phyloP scores from a whole-genome alignment of 345 rosid species.

The Brassica nigra region DNA sequence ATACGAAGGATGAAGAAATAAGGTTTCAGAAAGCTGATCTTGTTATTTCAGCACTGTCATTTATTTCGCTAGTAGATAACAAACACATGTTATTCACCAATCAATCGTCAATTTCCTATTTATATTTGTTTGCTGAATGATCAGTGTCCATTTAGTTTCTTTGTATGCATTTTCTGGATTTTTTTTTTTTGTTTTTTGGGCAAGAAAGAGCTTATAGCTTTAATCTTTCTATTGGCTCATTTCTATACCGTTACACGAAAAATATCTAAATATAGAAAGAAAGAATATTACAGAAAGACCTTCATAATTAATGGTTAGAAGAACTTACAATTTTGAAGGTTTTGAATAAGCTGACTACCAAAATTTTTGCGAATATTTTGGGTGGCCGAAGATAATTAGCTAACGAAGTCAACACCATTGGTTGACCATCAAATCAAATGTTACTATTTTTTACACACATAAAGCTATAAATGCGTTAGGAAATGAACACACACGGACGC shows the following conservation, averaged over 20 bases:
- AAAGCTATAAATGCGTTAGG: constrained; percentile 25
- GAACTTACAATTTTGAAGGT: not conserved
- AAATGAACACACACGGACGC: constrained; percentile 2
- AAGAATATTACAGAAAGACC: not conserved
- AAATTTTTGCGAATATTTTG: constrained; percentile 3
- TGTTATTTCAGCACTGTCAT: constrained; percentile 3
- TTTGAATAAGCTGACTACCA: not conserved
- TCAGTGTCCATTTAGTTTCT: not conserved
- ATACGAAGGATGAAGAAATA: constrained; percentile 42
- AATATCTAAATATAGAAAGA: not conserved
- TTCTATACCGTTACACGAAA: not conserved
- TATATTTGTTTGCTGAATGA: not conserved
- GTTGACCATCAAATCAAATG: constrained; percentile 15
- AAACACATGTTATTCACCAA: not conserved
- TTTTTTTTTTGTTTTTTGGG: too few relatives aligned
- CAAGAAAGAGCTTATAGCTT: too few relatives aligned
- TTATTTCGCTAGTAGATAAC: not conserved
- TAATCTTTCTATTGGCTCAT: not conserved
- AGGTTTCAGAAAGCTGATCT: not conserved
- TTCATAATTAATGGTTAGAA: not conserved
- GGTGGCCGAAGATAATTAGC: constrained; percentile 14
- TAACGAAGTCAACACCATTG: constrained; percentile 18
- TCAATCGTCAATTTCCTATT: not conserved
- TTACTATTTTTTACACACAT: constrained; percentile 33
- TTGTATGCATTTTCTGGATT: too few relatives aligned